Conservation (phyloP, 805 yeast species). For the Hanseniaspora lachancei region DNA sequence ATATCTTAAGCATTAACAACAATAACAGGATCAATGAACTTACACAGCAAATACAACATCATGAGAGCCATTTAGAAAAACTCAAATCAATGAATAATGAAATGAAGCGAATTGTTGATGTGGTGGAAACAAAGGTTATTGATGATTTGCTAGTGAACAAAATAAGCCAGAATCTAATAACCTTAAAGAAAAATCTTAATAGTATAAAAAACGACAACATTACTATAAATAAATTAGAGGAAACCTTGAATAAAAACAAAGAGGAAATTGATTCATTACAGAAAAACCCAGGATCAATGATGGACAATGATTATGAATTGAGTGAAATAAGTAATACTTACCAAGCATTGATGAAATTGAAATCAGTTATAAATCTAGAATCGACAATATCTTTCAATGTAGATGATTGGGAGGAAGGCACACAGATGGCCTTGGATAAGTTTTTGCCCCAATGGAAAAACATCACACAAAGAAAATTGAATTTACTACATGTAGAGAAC, state of each 20-base stretch:
- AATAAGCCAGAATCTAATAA: background rate
- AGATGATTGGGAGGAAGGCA: background rate
- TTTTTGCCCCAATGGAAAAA: constrained; percentile 4
- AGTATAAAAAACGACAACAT: constrained; percentile 1
- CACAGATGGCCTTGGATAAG: background rate
- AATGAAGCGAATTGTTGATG: background rate
- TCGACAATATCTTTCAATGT: background rate
- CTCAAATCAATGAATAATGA: background rate
- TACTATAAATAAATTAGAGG: background rate
- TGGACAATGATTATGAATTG: background rate
- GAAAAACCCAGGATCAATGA: background rate
- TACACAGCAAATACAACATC: background rate
- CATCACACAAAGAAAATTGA: constrained; percentile 1
- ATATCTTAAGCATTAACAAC: background rate
- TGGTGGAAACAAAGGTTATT: background rate
- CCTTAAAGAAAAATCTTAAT: background rate
- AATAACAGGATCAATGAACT: background rate
- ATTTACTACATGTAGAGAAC: constrained; percentile 1
- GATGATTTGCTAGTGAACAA: background rate
- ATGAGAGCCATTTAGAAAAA: background rate
- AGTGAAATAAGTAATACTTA: background rate
- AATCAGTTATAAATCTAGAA: background rate
- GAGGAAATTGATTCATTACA: background rate
- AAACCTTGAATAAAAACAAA: background rate
- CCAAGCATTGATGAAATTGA: background rate